A percentile compares a stretch with the other conserved stretches of the same genome.
Evolutionary conservation across 495 filamentous ascomycete genomes (phyloP).

Genomic region (Talaromyces ruber): DNA sequence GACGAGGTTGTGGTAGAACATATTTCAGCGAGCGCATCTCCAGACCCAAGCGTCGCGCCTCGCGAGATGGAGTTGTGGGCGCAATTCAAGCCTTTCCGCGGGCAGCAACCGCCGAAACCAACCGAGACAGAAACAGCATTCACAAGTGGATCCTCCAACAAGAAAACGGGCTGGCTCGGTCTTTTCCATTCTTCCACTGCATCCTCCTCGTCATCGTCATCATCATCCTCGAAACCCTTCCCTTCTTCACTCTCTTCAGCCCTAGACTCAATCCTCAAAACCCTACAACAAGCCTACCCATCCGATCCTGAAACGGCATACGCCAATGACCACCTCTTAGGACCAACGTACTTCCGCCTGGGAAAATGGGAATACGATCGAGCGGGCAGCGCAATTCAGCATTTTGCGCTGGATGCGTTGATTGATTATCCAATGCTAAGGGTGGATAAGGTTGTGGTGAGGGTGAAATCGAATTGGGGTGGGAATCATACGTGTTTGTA

Average conservation of each 20-base stretch:
- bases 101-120: not conserved
- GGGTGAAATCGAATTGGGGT: conserved; percentile 42
- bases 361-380: conserved; percentile 37
- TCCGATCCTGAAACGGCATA: conserved; percentile 20
- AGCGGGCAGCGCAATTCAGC: conserved; percentile 20
- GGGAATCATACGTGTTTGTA: conserved; percentile 37
- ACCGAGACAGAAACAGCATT: not conserved
- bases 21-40: conserved; percentile 24
- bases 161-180: not conserved
- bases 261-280: conserved; percentile 23
- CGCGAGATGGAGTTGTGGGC: conserved; percentile 41
- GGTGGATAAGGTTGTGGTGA: conserved; percentile 32
- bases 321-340: conserved; percentile 25
- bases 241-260: conserved; percentile 12
- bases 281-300: conserved; percentile 19
- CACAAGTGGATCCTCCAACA: not conserved
- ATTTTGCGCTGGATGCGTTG: conserved; percentile 23
- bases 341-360: conserved; percentile 32
- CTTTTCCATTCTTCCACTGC: not conserved
- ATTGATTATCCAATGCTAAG: conserved; percentile 28
- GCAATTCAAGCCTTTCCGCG: conserved; percentile 12
- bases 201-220: not conserved
- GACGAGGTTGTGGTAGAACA: conserved; percentile 42
- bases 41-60: conserved; percentile 28
- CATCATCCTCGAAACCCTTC: conserved; percentile 3